Percentiles rank a stretch among this genome's conserved stretches.
phyloP scores from a whole-genome alignment of 2,329 filamentous ascomycete species.

The Teratosphaeria destructans region DNA sequence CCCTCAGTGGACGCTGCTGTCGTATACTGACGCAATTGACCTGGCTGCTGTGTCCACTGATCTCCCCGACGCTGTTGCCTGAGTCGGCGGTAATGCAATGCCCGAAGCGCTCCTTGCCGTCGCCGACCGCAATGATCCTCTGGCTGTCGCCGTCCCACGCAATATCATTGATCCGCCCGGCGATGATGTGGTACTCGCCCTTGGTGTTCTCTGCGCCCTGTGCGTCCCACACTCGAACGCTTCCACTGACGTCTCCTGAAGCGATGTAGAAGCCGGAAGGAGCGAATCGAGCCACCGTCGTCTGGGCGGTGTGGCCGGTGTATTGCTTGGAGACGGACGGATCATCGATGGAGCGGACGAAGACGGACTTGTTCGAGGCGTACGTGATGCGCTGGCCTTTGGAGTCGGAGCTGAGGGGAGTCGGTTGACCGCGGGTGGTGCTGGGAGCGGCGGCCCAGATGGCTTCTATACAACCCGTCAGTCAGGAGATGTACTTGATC shows the following conservation, averaged over 20 bases:
- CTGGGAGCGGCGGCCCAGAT: conserved; percentile 79
- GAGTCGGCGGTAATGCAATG: conserved; percentile 92
- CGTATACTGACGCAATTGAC: conserved; percentile 88
- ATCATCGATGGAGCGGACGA: conserved; percentile 87
- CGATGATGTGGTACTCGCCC: conserved; percentile 89
- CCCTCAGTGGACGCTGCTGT: conserved; percentile 79
- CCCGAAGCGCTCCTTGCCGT: conserved; percentile 86
- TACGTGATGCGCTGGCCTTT: conserved; percentile 92
- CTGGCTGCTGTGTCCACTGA: conserved; percentile 79
- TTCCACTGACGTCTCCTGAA: conserved; percentile 75
- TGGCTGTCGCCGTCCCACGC: conserved; percentile 97
- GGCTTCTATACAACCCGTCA: conserved; percentile 32
- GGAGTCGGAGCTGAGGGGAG: conserved; percentile 74
- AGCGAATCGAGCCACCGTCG: conserved; percentile 86
- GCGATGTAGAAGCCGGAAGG: conserved; percentile 93
- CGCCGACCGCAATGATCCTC: conserved; percentile 89
- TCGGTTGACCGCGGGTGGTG: conserved; percentile 76
- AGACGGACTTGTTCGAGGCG: conserved; percentile 91
- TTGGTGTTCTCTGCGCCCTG: conserved; percentile 80
- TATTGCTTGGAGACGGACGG: conserved; percentile 81
- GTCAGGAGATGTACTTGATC: not conserved
- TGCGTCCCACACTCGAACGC: conserved; percentile 84
- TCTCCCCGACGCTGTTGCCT: conserved; percentile 91
- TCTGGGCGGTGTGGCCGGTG: conserved; percentile 76
- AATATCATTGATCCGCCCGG: conserved; percentile 88